Conservation (phyloP, 495 filamentous ascomycete species). For the Platismatia glauca region DNA sequence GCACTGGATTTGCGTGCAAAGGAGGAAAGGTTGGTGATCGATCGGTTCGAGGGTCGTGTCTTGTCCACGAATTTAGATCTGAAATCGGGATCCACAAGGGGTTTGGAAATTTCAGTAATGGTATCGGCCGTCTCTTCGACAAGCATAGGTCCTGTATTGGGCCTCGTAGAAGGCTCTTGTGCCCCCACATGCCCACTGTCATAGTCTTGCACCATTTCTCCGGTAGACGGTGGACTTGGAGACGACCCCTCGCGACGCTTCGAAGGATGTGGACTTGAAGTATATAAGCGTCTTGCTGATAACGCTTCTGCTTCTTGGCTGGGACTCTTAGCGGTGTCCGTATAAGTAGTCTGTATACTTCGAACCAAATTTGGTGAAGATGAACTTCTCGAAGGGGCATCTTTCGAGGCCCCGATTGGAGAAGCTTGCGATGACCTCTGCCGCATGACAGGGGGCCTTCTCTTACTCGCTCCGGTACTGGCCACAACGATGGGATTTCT, state of each 20-base stretch:
- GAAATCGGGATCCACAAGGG: constrained; percentile 19
- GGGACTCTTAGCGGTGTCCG: background rate
- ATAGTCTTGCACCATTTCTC: background rate
- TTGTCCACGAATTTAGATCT: constrained; percentile 18
- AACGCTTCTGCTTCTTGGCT: constrained; percentile 2
- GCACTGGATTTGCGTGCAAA: constrained; percentile 14
- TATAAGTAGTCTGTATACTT: background rate
- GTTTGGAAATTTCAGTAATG: background rate
- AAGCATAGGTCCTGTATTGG: background rate
- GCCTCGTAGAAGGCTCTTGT: background rate
- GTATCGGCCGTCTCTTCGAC: background rate
- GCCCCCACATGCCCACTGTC: background rate
- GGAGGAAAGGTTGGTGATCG: constrained; percentile 15
- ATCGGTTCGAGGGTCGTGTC: constrained; percentile 13
- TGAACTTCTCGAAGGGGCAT: constrained; percentile 3
- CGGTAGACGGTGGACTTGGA: background rate
- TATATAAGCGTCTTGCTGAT: background rate
- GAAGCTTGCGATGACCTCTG: constrained; percentile 36
- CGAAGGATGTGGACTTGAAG: constrained; percentile 15
- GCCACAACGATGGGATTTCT: constrained; percentile 33
- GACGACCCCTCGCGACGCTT: background rate
- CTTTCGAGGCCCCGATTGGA: constrained; percentile 6
- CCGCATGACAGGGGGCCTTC: constrained; percentile 35
- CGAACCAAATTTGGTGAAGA: constrained; percentile 2
- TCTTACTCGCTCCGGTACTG: constrained; percentile 29